phyloP scores from a whole-genome alignment of 495 filamentous ascomycete species.

The Penicillium odoratum region DNA sequence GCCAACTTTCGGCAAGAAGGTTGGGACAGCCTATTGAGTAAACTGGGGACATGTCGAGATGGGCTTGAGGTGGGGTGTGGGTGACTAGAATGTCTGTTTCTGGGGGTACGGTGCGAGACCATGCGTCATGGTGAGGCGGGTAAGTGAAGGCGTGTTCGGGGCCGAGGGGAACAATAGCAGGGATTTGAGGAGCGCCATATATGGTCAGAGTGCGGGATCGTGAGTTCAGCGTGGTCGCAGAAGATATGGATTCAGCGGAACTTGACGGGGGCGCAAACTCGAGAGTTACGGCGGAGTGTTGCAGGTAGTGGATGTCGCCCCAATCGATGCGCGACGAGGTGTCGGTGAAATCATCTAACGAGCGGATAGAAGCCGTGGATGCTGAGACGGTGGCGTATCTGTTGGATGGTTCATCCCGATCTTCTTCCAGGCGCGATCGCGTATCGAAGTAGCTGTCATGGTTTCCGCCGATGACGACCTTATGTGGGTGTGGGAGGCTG shows the following conservation, averaged over 20 bases:
- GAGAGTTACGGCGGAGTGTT: slow-evolving; percentile 57
- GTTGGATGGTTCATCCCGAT: slow-evolving; percentile 31
- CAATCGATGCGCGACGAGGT: slow-evolving; percentile 49
- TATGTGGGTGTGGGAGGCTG: slow-evolving; percentile 68
- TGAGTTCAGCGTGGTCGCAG: slow-evolving; percentile 16
- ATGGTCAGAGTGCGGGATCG: slow-evolving; percentile 47
- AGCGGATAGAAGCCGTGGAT: slow-evolving; percentile 43
- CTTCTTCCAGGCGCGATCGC: slow-evolving; percentile 43
- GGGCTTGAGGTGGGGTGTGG: slow-evolving; percentile 68
- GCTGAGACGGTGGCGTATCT: slow-evolving; percentile 36
- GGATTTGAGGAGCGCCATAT: slow-evolving; percentile 67
- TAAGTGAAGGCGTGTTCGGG: slow-evolving; percentile 69
- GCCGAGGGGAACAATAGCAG: slow-evolving; percentile 52
- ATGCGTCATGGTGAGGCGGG: slow-evolving; percentile 57
- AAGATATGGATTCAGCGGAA: slow-evolving; percentile 6
- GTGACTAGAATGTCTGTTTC: slow-evolving; percentile 84
- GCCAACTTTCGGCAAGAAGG: slow-evolving; percentile 75
- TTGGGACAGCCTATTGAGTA: slow-evolving; percentile 70
- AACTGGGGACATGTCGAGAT: slow-evolving; percentile 65
- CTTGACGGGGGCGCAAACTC: slow-evolving; percentile 36
- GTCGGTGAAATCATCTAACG: slow-evolving; percentile 37
- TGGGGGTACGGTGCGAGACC: slow-evolving; percentile 66
- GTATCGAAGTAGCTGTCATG: slow-evolving; percentile 82
- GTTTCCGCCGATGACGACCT: slow-evolving; percentile 86
- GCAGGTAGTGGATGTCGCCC: slow-evolving; percentile 63